Conservation (phyloP, 495 filamentous ascomycete species). For the Daldinia decipiens region DNA sequence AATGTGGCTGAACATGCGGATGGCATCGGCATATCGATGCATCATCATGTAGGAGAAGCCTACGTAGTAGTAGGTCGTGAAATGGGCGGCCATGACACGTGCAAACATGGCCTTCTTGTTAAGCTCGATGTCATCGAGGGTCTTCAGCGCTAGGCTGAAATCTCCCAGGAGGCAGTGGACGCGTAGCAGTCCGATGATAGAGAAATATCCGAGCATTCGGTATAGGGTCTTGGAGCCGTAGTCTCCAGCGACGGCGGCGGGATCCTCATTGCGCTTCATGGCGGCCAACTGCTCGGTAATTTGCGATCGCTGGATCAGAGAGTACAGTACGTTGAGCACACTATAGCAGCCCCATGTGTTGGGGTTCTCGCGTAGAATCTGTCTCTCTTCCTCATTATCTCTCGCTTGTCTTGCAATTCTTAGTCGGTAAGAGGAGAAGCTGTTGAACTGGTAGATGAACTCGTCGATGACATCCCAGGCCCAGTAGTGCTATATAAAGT, state of each 20-base stretch:
- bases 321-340: constrained; percentile 98
- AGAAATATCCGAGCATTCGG: constrained; percentile 99
- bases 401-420: constrained; percentile 85
- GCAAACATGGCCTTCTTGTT: constrained; percentile 99
- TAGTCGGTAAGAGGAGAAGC: constrained; percentile 95
- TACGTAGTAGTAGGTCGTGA: constrained; percentile 99
- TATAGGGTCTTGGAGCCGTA: constrained; percentile 93
- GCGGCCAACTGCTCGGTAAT: constrained; percentile 96
- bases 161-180: constrained; percentile 97
- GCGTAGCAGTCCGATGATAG: constrained; percentile 94
- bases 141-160: constrained; percentile 98
- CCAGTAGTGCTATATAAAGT: constrained; percentile 89
- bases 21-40: constrained; percentile 97
- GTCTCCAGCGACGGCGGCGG: constrained; percentile 84
- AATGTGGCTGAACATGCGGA: constrained; percentile 99
- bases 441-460: constrained; percentile 99
- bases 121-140: constrained; percentile 97
- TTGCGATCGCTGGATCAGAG: constrained; percentile 95
- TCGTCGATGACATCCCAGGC: constrained; percentile 99
- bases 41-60: constrained; percentile 99
- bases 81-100: constrained; percentile 98
- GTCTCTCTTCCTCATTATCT: constrained; percentile 84
- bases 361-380: constrained; percentile 91
- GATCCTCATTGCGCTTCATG: constrained; percentile 92
- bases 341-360: constrained; percentile 99